These are phyloP conservation scores for Atkinsonella texensis DNA, from an alignment of 2,329 filamentous ascomycete genomes.

Conservation along the genomic window DNA sequence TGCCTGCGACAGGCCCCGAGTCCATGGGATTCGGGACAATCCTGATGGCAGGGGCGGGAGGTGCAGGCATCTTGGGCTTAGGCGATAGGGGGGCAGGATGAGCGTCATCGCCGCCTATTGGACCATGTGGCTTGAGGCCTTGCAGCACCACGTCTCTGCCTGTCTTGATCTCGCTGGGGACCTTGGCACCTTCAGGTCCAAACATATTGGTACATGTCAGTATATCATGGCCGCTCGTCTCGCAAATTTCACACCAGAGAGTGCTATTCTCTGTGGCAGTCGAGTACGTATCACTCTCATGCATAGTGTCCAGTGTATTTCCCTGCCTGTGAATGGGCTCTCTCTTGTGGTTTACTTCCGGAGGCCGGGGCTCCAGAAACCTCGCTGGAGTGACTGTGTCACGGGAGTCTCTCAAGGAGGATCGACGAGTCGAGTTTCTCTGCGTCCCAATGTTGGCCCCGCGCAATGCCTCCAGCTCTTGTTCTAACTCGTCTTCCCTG, in stretches of 20 bases:
- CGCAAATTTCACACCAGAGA: conserved; percentile 92
- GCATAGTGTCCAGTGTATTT: conserved; percentile 54
- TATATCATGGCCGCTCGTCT: conserved; percentile 84
- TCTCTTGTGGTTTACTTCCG: conserved; percentile 37
- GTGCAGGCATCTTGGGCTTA: conserved; percentile 30
- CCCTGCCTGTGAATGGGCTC: conserved; percentile 12
- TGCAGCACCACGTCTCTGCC: conserved; percentile 25
- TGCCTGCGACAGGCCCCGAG: conserved; percentile 60
- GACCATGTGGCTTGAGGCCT: conserved; percentile 26
- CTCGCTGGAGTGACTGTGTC: conserved; percentile 50
- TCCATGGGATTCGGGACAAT: conserved; percentile 51
- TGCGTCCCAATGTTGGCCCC: conserved; percentile 21
- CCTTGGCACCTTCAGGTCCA: conserved; percentile 31
- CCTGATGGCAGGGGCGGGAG: conserved; percentile 28
- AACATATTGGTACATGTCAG: conserved; percentile 90
- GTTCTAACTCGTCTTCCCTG: conserved; percentile 77
- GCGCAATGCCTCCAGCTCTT: conserved; percentile 60
- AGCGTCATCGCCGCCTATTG: conserved; percentile 28
- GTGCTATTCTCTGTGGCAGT: conserved; percentile 59
- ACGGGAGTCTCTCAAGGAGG: conserved; percentile 53
- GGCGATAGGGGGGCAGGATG: conserved; percentile 43
- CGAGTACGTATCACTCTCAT: conserved; percentile 57
- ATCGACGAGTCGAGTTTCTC: conserved; percentile 31
- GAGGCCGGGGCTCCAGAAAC: conserved; percentile 32
- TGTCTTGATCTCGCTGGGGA: conserved; percentile 17